These are phyloP conservation scores for Darksidea phi DNA, from an alignment of 495 filamentous ascomycete genomes.

Conservation along the genomic window DNA sequence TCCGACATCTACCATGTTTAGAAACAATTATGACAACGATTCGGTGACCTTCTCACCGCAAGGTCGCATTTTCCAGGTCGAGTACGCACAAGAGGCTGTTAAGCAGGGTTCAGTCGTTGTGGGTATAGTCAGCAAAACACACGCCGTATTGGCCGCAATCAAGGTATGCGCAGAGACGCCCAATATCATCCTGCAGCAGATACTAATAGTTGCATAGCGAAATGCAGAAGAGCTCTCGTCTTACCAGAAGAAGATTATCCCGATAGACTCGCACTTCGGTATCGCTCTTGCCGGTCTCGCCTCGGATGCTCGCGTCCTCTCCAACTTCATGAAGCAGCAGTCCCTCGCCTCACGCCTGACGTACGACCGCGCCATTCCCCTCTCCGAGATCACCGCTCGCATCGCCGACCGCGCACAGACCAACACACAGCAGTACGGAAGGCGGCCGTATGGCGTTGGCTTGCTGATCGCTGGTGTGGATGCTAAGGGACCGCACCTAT, in stretches of 20 bases:
- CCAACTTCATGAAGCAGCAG: slow-evolving; percentile 99
- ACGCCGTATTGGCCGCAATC: slow-evolving; percentile 90
- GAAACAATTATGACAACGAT: slow-evolving; percentile 99
- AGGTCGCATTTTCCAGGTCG: slow-evolving; percentile 98
- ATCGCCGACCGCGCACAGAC: slow-evolving; percentile 96
- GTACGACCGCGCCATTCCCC: slow-evolving; percentile 86
- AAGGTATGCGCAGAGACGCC: slow-evolving; percentile 63
- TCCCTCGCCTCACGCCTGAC: slow-evolving; percentile 91
- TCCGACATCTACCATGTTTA: slow-evolving; percentile 70
- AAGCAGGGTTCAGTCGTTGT: slow-evolving; percentile 99
- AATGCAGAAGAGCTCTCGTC: slow-evolving; percentile 99
- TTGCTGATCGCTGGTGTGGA: slow-evolving; percentile 92
- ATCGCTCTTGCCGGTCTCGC: slow-evolving; percentile 95
- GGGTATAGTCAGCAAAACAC: slow-evolving; percentile 94
- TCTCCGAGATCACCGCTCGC: slow-evolving; percentile 80
- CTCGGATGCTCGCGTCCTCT: slow-evolving; percentile 96
- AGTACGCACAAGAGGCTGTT: slow-evolving; percentile 97
- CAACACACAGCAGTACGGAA: slow-evolving; percentile 97
- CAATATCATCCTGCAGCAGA: not conserved
- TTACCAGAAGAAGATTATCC: slow-evolving; percentile 99
- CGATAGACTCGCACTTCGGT: slow-evolving; percentile 90
- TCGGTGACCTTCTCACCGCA: slow-evolving; percentile 99
- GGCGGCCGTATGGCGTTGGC: slow-evolving; percentile 94
- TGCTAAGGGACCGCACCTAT: slow-evolving; percentile 87
- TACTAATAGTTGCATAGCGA: slow-evolving; percentile 57